Evolutionary conservation across 306 rosid species (phyloP).

Genomic region (Glycine soja): DNA sequence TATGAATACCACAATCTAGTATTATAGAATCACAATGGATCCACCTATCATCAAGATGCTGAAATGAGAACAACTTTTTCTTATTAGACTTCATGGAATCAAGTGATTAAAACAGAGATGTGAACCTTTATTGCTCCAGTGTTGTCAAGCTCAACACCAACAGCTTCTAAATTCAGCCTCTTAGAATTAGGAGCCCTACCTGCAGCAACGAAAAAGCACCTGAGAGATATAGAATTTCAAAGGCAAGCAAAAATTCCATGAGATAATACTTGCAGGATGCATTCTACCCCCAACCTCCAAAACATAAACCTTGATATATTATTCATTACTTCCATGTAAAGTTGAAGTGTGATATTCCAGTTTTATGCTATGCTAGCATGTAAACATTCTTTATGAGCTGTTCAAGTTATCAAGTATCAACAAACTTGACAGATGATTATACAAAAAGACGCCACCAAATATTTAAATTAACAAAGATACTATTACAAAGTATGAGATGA

Average conservation of each 20-base stretch:
- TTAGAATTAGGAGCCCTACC: slow-evolving; percentile 89
- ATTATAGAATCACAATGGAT: slow-evolving; percentile 7
- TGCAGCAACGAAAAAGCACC: slow-evolving; percentile 49
- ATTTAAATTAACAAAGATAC: slow-evolving; percentile 22
- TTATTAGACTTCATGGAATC: slow-evolving; percentile 26
- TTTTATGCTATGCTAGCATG: not conserved
- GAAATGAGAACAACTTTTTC: not conserved
- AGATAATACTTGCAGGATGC: slow-evolving; percentile 22
- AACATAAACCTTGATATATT: slow-evolving; percentile 1
- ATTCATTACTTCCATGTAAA: slow-evolving; percentile 22
- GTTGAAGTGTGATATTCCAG: not conserved
- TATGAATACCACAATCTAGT: not conserved
- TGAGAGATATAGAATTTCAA: not conserved
- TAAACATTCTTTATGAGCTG: not conserved
- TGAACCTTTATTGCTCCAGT: slow-evolving; percentile 81
- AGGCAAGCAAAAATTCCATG: slow-evolving; percentile 15
- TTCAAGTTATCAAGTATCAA: slow-evolving; percentile 23
- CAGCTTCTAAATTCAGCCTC: slow-evolving; percentile 88
- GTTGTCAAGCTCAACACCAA: slow-evolving; percentile 79
- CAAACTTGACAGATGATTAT: too few relatives aligned
- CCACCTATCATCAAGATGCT: slow-evolving; percentile 18
- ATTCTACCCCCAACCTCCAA: slow-evolving; percentile 9
- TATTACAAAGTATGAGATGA: not conserved
- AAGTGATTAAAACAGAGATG: slow-evolving; percentile 28
- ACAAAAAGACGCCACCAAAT: not conserved